Percentiles rank a stretch among this genome's conserved stretches.
Conservation (phyloP, 805 yeast genomes). For the Candida odintsovae region DNA sequence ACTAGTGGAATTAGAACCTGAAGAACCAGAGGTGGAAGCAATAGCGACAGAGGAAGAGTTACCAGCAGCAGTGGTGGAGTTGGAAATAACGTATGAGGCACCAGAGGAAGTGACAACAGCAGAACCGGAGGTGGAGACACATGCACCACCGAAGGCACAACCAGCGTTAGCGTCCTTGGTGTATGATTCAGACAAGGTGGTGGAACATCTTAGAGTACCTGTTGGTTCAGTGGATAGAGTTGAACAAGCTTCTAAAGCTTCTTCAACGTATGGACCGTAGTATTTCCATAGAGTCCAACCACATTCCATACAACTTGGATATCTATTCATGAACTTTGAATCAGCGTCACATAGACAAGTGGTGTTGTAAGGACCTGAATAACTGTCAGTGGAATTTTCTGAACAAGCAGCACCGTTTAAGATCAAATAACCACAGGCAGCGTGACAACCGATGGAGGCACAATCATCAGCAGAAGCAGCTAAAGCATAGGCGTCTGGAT, state of each 20-base stretch:
- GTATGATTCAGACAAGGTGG: constrained; percentile 15
- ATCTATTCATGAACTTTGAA: constrained; percentile 15
- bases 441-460: constrained; percentile 29
- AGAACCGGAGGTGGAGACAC: constrained; percentile 8
- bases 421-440: constrained; percentile 30
- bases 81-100: background rate
- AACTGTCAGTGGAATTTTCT: constrained; percentile 19
- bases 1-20: constrained; percentile 2
- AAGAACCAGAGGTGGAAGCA: constrained; percentile 4
- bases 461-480: constrained; percentile 20
- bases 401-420: constrained; percentile 29
- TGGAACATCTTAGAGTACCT: constrained; percentile 19
- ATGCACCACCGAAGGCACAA: constrained; percentile 13
- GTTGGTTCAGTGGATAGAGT: constrained; percentile 25
- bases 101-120: constrained; percentile 1
- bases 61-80: constrained; percentile 6
- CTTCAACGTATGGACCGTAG: constrained; percentile 25
- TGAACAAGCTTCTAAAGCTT: constrained; percentile 25
- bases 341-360: constrained; percentile 21
- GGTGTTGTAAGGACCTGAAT: constrained; percentile 19
- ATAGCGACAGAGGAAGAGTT: constrained; percentile 5
- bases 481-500: constrained; percentile 17
- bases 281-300: constrained; percentile 34
- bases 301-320: constrained; percentile 29
- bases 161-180: constrained; percentile 12